Evolutionary conservation across 208 protist species (phyloP), one percentile per base, ranked within the genome.

Genomic region (Acanthamoeba rhysodes): DNA sequence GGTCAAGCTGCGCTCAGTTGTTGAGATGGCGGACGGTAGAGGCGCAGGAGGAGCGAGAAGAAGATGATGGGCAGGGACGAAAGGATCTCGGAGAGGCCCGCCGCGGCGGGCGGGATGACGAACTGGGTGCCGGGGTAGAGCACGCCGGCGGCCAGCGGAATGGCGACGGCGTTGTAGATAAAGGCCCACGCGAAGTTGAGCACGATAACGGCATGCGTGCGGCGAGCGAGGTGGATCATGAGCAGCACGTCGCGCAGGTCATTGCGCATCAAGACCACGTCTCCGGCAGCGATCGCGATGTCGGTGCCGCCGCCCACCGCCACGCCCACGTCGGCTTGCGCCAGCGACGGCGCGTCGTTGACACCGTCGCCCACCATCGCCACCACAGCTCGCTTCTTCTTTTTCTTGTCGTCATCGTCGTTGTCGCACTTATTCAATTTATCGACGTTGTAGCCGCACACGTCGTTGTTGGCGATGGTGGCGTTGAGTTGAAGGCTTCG

Each of bases 311-410:
- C 90, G 37, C 98, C 98, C 57, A 99, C 96, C 0, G 98, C 98
- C 76, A 99, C 97, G 85, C 98, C 98, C 20, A 99, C 95, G 95
- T 99, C 98, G 2, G 98, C 98, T 50, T 96, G 80, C 8, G 97
- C 96, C 48, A 99, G 95, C 5, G 98, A 95, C 6, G 97, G 97
- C 10, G 97, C 88, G 82, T 98, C 98, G 95, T 98, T 98, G 55
- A 98, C 97, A 20, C 98, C 98, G 94, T 98, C 98, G 34, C 98
- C 98, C 34, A 98, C 95, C 97, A 98, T 98, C 5, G 97, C 97
- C 29, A 98, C 97, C 18, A 96, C 57, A 27, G 29, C 18, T 7
- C 90, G 50, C n/a, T 37, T 64, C n/a, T 34, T 64, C 10, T 20
- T 55, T 82, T 37, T 88, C 50, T 64, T 59, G 41, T 74, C 57